A percentile compares a stretch with the other conserved stretches of the same genome.
These are phyloP conservation scores for Glycine soja DNA, from an alignment of 306 rosid species.

Conservation along the genomic window DNA sequence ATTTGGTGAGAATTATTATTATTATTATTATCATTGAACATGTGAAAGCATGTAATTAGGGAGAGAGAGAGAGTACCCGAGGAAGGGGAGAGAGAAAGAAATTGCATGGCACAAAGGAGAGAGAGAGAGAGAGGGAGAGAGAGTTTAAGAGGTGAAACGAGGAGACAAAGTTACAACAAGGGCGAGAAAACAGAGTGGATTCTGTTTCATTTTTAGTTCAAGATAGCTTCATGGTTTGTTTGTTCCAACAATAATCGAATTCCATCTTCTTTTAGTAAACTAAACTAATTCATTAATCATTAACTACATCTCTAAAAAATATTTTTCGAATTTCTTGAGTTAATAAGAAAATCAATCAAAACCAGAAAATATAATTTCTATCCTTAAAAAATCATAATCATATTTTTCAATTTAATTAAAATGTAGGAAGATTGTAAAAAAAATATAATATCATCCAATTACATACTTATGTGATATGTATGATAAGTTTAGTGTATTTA, in stretches of 20 bases:
- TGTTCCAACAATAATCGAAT: slow-evolving; percentile 36
- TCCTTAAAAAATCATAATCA: not conserved
- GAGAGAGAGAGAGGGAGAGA: slow-evolving; percentile 42
- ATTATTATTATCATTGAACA: slow-evolving; percentile 9
- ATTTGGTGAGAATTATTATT: slow-evolving; percentile 20
- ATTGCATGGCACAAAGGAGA: slow-evolving; percentile 44
- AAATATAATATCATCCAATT: too few relatives aligned
- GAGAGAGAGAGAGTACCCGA: slow-evolving; percentile 50
- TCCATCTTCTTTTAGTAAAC: not conserved
- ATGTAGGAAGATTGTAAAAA: not conserved
- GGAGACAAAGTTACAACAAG: slow-evolving; percentile 46
- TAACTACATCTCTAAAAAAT: not conserved
- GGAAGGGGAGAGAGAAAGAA: slow-evolving; percentile 42
- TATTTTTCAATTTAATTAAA: not conserved
- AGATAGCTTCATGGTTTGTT: slow-evolving; percentile 44
- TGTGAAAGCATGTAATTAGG: slow-evolving; percentile 26
- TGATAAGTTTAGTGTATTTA: too few relatives aligned
- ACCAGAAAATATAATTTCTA: not conserved
- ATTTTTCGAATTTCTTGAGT: slow-evolving; percentile 7
- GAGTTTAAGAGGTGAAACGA: slow-evolving; percentile 29
- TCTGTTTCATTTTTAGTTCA: slow-evolving; percentile 47
- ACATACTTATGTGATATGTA: too few relatives aligned
- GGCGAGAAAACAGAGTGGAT: slow-evolving; percentile 56
- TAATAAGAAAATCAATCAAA: not conserved
- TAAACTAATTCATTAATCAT: slow-evolving; percentile 8